Percentiles rank a stretch among this genome's conserved stretches.
These are phyloP conservation scores for Isochrysis galbana DNA, from an alignment of 78 protist species.

Conservation along the genomic window DNA sequence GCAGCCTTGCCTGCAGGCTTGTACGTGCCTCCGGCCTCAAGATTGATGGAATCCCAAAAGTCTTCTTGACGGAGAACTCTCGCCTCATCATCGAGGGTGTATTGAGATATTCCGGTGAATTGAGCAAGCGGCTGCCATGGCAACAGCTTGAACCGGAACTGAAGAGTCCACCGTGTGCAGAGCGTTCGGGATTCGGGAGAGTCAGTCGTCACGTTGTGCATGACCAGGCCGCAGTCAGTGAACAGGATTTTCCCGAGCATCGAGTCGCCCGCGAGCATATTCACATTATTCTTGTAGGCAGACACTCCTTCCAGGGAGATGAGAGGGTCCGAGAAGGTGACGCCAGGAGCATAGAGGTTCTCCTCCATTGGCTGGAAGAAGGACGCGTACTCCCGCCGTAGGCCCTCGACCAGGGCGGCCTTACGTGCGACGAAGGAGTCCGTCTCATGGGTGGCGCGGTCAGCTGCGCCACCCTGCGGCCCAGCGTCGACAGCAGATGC, in stretches of 20 bases:
- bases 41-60: constrained; percentile 2
- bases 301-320: not conserved
- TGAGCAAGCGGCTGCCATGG: constrained; percentile 1
- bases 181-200: not conserved
- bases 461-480: not conserved
- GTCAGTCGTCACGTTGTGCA: not conserved
- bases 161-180: constrained; percentile 15
- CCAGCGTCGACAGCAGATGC: too few relatives aligned
- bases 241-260: not conserved
- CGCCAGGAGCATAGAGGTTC: not conserved
- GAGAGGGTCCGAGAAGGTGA: not conserved
- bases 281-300: not conserved
- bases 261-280: not conserved
- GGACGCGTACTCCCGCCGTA: not conserved
- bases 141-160: not conserved
- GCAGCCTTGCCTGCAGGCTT: not conserved
- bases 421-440: not conserved
- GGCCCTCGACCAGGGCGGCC: not conserved
- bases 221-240: not conserved
- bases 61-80: not conserved
- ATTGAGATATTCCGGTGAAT: not conserved
- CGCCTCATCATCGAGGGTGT: not conserved
- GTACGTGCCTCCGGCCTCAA: not conserved
- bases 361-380: not conserved
- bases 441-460: not conserved